These are phyloP conservation scores for Somion occarium DNA, from an alignment of 1,284 basidiomycete genomes.

Conservation along the genomic window DNA sequence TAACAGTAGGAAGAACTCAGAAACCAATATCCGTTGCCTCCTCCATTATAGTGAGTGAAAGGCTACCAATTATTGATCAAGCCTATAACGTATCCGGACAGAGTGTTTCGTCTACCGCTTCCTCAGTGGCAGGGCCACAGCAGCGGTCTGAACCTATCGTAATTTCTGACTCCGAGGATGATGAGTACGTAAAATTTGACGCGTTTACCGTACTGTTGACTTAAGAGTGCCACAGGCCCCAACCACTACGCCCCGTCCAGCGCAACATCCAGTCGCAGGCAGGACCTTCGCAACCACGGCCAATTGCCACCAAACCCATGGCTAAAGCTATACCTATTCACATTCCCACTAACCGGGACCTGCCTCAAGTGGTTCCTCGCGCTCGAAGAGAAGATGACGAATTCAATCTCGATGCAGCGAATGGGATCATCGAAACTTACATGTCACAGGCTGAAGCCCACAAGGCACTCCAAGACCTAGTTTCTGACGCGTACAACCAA, in stretches of 20 bases:
- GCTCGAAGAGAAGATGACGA: neutral
- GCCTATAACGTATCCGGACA: too few species aligned
- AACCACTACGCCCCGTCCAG: neutral
- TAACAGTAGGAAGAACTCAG: neutral
- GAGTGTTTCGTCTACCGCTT: constrained; percentile 7
- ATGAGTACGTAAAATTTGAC: constrained; percentile 6
- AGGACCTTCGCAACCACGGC: neutral
- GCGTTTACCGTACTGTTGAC: too few species aligned
- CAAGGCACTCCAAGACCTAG: constrained; percentile 59
- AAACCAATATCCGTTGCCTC: neutral
- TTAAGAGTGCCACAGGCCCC: neutral
- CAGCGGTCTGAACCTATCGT: constrained; percentile 13
- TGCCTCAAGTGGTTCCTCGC: neutral
- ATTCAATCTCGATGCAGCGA: constrained; percentile 2
- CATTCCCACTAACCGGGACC: constrained; percentile 18
- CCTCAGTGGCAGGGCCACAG: neutral
- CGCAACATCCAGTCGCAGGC: neutral
- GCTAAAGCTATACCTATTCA: constrained; percentile 6
- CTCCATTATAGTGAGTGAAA: neutral
- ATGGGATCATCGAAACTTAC: constrained; percentile 28
- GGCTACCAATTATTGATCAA: neutral
- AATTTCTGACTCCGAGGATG: constrained; percentile 25
- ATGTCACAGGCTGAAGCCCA: constrained; percentile 51
- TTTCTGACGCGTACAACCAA: constrained; percentile 38
- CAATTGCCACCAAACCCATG: neutral